Conservation (phyloP, 768 basidiomycete genomes). For the Leccinum imitatum region DNA sequence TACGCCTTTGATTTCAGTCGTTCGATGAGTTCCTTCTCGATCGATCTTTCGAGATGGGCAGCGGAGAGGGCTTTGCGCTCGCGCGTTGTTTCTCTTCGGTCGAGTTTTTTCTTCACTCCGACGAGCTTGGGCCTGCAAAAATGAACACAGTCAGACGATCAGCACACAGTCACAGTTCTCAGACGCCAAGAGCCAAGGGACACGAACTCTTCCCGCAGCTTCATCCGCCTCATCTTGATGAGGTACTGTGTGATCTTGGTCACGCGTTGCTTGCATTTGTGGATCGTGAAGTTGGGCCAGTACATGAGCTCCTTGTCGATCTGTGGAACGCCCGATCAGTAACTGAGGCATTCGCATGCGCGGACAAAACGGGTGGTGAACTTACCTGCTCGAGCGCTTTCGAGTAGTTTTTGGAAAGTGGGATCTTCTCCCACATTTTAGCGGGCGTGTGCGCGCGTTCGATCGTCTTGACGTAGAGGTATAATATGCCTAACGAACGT, state of each 20-base stretch:
- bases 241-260: constrained; percentile 99
- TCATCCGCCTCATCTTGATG: constrained; percentile 94
- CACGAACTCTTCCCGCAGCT: constrained; percentile 80
- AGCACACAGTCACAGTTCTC: background rate
- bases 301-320: constrained; percentile 95
- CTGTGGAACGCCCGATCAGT: constrained; percentile 39
- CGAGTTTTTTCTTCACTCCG: constrained; percentile 96
- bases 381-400: constrained; percentile 92
- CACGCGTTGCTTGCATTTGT: constrained; percentile 98
- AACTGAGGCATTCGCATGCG: background rate
- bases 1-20: constrained; percentile 96
- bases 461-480: constrained; percentile 96
- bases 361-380: background rate
- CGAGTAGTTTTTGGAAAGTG: constrained; percentile 89
- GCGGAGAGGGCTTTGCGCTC: constrained; percentile 97
- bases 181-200: background rate
- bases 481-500: constrained; percentile 64
- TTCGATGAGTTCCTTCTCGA: constrained; percentile 94
- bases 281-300: constrained; percentile 96
- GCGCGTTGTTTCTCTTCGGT: constrained; percentile 85
- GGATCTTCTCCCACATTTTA: constrained; percentile 97
- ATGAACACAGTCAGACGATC: background rate
- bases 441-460: constrained; percentile 96
- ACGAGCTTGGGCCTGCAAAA: constrained; percentile 78
- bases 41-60: constrained; percentile 91